A percentile compares a stretch with the other conserved stretches of the same genome.
phyloP scores from a whole-genome alignment of 768 basidiomycete species.

The Tulasnella calospora region DNA sequence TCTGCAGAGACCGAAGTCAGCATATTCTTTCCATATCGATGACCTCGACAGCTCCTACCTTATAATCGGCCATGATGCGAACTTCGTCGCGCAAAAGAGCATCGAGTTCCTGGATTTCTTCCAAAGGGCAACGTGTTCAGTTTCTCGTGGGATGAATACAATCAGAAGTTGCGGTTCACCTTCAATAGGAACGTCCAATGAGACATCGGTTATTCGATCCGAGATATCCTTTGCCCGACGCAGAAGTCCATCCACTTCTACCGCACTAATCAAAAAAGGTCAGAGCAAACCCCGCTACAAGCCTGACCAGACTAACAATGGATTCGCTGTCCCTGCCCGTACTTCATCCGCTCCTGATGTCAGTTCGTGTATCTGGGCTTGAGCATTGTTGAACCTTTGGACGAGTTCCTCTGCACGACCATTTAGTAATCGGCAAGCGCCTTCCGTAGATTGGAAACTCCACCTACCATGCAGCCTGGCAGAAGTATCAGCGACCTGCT shows the following conservation, averaged over 20 bases:
- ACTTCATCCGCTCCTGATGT: slow-evolving; percentile 57
- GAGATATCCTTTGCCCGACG: slow-evolving; percentile 57
- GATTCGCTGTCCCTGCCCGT: slow-evolving; percentile 46
- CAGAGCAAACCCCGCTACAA: slow-evolving; percentile 2
- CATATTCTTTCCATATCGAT: background rate
- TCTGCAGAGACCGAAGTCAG: slow-evolving; percentile 42
- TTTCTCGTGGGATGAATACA: background rate
- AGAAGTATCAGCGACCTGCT: slow-evolving; percentile 70
- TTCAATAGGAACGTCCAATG: slow-evolving; percentile 1
- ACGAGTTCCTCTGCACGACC: slow-evolving; percentile 52
- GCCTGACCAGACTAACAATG: slow-evolving; percentile 41
- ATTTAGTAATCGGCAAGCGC: background rate
- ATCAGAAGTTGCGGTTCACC: slow-evolving; percentile 10
- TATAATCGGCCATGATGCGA: slow-evolving; percentile 48
- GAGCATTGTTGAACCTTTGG: slow-evolving; percentile 50
- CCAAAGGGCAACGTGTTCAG: slow-evolving; percentile 5
- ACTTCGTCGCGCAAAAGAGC: slow-evolving; percentile 57
- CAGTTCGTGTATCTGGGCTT: slow-evolving; percentile 50
- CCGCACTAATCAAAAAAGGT: slow-evolving; percentile 44
- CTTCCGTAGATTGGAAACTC: background rate
- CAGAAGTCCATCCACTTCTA: slow-evolving; percentile 54
- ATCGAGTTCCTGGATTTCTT: slow-evolving; percentile 64
- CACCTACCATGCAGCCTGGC: slow-evolving; percentile 53
- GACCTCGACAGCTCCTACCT: slow-evolving; percentile 32
- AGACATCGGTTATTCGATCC: slow-evolving; percentile 44